Evolutionary conservation across 2,329 filamentous ascomycete species (phyloP), one percentile per base, ranked within the genome.

Genomic region (Tolypocladium album): DNA sequence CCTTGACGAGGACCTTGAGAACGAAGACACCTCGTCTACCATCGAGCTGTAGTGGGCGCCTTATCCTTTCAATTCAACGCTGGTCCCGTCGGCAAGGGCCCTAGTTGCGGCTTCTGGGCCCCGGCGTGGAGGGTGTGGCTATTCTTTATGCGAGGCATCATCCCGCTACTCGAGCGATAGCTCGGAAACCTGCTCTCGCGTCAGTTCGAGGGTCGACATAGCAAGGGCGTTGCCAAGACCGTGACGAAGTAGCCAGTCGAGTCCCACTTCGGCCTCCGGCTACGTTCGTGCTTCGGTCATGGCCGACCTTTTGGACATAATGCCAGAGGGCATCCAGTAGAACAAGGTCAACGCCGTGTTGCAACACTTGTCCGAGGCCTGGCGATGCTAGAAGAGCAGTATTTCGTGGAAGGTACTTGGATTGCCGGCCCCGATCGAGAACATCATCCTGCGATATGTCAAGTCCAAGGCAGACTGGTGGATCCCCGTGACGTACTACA

Each of bases 391-490:
- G 94, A 99, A 99, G 87, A 97, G 92, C 76, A 99, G 99, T 70
- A 99, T 99, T 67, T 95, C 95, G 0, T 99, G 94, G 94, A 99
- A 99, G 78, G 94, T 99, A 3, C 94, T 95, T 58, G 95, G 94
- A 43, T 76, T 99, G 62, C 94, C 94, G 50, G 95, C 95, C 17
- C 93, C 94, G 0, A 97, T 99, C 64, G 94, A 99, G 76, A 99
- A 97, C 70, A 96, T 99, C 67, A 99, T 99, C 69, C 81, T 99
- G 63, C 89, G 94, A 69, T 99, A 99, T 68, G 95, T 99, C 67
- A 99, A 99, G 80, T 93, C 92, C 66, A 99, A 99, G 80, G 94
- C 94, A 22, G 94, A 99, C 73, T 99, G 95, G 95, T 99, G 95
- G 94, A 93, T 99, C 62, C 97, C 92, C 27, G 95, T 99, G 39